Percentiles rank a stretch among this genome's conserved stretches.
Evolutionary conservation across 305 asterid species (phyloP).

Genomic region (Solanum hybrid): DNA sequence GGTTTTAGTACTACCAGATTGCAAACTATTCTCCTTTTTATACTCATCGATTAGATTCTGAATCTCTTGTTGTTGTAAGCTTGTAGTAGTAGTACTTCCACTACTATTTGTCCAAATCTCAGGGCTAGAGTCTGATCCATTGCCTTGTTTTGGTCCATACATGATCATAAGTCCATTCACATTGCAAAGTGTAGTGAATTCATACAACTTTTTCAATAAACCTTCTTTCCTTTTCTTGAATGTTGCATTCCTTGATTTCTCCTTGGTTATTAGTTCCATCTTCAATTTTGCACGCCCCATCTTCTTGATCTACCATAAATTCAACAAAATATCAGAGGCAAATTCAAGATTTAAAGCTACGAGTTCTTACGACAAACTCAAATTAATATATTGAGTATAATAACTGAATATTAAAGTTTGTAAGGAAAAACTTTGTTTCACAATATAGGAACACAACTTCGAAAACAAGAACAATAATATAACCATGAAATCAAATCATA

Average conservation of each 20-base stretch:
- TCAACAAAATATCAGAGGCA: neutral
- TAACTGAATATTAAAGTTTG: neutral
- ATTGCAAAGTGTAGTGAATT: constrained; percentile 56
- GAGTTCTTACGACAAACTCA: neutral
- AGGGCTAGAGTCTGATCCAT: constrained; percentile 4
- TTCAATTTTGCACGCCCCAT: constrained; percentile 64
- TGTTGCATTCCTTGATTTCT: constrained; percentile 31
- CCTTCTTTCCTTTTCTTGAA: constrained; percentile 60
- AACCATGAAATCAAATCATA: neutral
- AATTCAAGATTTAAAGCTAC: neutral
- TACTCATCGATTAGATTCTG: constrained; percentile 28
- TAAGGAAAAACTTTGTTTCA: neutral
- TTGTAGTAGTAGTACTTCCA: neutral
- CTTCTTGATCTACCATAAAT: neutral
- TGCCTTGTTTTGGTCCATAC: constrained; percentile 29
- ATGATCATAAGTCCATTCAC: constrained; percentile 53
- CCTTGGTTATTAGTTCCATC: constrained; percentile 43
- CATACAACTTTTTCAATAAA: constrained; percentile 34
- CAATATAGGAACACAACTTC: neutral
- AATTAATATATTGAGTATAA: neutral
- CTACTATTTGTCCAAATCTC: constrained; percentile 44
- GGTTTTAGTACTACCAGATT: constrained; percentile 19
- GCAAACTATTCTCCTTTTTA: constrained; percentile 29
- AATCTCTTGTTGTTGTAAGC: constrained; percentile 6
- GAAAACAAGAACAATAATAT: neutral